Conservation (phyloP, 768 basidiomycete species). For the Obba rivulosa region DNA sequence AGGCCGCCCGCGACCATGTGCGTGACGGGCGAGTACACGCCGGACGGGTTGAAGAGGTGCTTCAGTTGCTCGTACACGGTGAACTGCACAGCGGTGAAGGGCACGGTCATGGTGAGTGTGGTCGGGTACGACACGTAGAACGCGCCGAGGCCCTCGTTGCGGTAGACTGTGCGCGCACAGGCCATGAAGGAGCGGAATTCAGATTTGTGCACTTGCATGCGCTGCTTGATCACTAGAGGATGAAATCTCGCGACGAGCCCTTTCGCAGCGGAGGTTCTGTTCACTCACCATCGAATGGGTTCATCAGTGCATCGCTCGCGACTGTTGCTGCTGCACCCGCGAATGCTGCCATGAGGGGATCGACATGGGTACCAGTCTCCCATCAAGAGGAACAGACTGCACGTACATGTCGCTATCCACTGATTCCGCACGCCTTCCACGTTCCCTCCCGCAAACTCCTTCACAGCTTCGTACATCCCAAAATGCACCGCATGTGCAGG, state of each 20-base stretch:
- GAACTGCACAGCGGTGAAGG: constrained; percentile 97
- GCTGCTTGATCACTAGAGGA: constrained; percentile 89
- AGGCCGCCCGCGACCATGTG: constrained; percentile 91
- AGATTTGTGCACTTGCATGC: constrained; percentile 97
- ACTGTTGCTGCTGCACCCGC: constrained; percentile 95
- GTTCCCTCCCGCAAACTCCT: constrained; percentile 89
- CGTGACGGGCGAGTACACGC: constrained; percentile 86
- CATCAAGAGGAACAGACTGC: constrained; percentile 1
- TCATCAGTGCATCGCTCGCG: constrained; percentile 96
- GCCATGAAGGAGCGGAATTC: constrained; percentile 80
- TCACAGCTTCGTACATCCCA: constrained; percentile 90
- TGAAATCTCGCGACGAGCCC: background rate
- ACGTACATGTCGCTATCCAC: constrained; percentile 84
- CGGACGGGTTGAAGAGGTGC: constrained; percentile 74
- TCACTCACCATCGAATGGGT: constrained; percentile 96
- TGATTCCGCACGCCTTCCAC: constrained; percentile 61
- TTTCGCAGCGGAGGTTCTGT: background rate
- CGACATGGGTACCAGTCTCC: background rate
- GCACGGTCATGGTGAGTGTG: constrained; percentile 92
- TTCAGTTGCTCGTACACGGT: constrained; percentile 95
- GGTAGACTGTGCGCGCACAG: constrained; percentile 84
- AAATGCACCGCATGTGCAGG: constrained; percentile 99
- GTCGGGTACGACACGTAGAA: constrained; percentile 99
- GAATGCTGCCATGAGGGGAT: constrained; percentile 47
- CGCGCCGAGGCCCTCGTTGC: constrained; percentile 77